Base-by-base conservation (phyloP, 805 yeast genomes). In the Ogataea siamensis region DNA sequence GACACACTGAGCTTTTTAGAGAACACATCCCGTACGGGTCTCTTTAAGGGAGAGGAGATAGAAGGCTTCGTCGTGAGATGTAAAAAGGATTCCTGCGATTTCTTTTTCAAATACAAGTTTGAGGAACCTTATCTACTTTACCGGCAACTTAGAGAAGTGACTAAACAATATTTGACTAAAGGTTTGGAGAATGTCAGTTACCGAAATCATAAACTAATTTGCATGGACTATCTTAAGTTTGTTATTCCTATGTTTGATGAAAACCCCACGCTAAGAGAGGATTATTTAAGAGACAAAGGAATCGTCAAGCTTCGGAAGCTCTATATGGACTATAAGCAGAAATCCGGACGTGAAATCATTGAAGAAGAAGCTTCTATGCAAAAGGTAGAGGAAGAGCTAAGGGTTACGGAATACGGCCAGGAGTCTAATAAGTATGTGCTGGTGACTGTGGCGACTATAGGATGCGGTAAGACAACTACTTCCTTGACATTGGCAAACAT, bases 11-110 rank as follows among this genome's bases (percentile, higher is more conserved):
- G 39, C 1, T 82, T 81, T 49, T 60, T 89, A 17, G 73, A 78
- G 4, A 65, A 67, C 1, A 71, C 80, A 39, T 73, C 82, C 0
- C 62, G 70, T 39, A 75, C 83, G 0, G 98, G 98, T 0, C 70
- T 78, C 2, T 87, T 78, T 60, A 64, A 83, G 1, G 79, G 75
- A 2, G 65, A 70, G 25, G 96, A 87, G 47, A 73, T 86, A 6
- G 99, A 93, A 63, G 99, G 99, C 0, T 93, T 91, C 66, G 99
- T 93, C 1, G 70, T 93, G 4, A 71, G 99, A 39, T 77, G 89
- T 50, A 68, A 71, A 12, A 43, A 32, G 18, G 45, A 32, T 0
- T 42, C 43, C 15, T 20, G 28, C 5, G 85, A 80, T 46, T 87
- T 74, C 53, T 86, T 91, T 61, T 93, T 88, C 76, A 93, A 93